Evolutionary conservation across 2,329 filamentous ascomycete genomes (phyloP).

Genomic region (Thermothelomyces thermophilus): DNA sequence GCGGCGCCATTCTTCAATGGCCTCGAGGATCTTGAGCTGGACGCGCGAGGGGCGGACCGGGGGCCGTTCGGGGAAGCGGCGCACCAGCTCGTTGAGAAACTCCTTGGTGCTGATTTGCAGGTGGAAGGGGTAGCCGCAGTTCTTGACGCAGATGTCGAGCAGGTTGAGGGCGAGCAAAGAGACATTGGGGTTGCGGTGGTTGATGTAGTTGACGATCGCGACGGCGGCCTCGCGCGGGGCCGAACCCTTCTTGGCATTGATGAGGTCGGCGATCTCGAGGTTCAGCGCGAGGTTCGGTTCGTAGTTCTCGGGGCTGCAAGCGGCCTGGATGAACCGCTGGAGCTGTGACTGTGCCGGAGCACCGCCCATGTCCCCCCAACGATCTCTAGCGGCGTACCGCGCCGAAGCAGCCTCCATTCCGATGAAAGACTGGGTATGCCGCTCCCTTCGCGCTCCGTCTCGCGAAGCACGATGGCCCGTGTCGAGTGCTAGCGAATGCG

Average conservation of each 20-base stretch:
- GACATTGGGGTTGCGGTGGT: slow-evolving; percentile 94
- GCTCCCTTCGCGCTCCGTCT: not conserved
- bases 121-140: slow-evolving; percentile 98
- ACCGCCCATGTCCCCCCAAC: slow-evolving; percentile 76
- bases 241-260: slow-evolving; percentile 96
- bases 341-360: slow-evolving; percentile 77
- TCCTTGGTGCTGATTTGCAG: slow-evolving; percentile 98
- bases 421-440: slow-evolving; percentile 1
- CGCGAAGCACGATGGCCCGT: not conserved
- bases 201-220: slow-evolving; percentile 88
- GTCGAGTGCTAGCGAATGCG: not conserved
- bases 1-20: slow-evolving; percentile 95
- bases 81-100: slow-evolving; percentile 95
- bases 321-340: slow-evolving; percentile 91
- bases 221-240: slow-evolving; percentile 91
- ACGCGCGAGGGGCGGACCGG: slow-evolving; percentile 80
- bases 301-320: slow-evolving; percentile 94
- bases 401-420: slow-evolving; percentile 92
- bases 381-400: slow-evolving; percentile 90
- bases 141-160: slow-evolving; percentile 98
- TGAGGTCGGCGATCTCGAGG: slow-evolving; percentile 91
- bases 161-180: slow-evolving; percentile 83
- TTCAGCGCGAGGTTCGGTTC: slow-evolving; percentile 95
- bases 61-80: slow-evolving; percentile 89
- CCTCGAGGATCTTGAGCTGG: slow-evolving; percentile 86